Conservation (phyloP, 371 early-diverging fungal species). For the Mucor racemosus region DNA sequence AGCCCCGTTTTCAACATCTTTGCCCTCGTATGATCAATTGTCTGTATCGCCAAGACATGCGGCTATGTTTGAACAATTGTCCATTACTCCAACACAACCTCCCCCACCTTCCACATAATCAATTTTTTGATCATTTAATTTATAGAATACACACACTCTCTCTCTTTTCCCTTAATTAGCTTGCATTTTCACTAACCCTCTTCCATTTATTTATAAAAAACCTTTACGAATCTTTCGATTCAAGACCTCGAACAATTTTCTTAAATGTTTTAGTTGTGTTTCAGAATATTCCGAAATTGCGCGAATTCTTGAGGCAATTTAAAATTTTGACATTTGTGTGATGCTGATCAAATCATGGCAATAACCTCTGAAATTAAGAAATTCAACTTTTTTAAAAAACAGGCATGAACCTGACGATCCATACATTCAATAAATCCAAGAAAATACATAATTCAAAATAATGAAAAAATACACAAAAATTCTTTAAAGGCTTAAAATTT, state of each 20-base stretch:
- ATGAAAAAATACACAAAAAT: no score
- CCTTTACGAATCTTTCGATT: not conserved
- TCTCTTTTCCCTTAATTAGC: not conserved
- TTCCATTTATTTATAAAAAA: not conserved
- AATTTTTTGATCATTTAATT: not conserved
- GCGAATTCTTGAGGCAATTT: not conserved
- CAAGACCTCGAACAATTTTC: not conserved
- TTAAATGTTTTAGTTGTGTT: not conserved
- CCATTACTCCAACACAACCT: constrained; percentile 8
- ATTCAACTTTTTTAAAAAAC: not conserved
- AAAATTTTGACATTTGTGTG: not conserved
- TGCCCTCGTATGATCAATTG: constrained; percentile 46
- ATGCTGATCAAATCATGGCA: not conserved
- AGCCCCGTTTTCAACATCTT: constrained; percentile 40
- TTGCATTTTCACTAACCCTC: not conserved
- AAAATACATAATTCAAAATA: no score
- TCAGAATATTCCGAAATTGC: not conserved
- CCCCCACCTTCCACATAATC: not conserved
- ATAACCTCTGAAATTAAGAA: not conserved
- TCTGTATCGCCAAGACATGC: constrained; percentile 20
- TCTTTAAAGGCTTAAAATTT: no score
- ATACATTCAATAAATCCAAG: no score
- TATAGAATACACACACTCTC: not conserved
- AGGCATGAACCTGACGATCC: no score
- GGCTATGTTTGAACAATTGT: constrained; percentile 22